Evolutionary conservation across 1,284 basidiomycete genomes (phyloP).

Genomic region (Binderoboletus segoi): DNA sequence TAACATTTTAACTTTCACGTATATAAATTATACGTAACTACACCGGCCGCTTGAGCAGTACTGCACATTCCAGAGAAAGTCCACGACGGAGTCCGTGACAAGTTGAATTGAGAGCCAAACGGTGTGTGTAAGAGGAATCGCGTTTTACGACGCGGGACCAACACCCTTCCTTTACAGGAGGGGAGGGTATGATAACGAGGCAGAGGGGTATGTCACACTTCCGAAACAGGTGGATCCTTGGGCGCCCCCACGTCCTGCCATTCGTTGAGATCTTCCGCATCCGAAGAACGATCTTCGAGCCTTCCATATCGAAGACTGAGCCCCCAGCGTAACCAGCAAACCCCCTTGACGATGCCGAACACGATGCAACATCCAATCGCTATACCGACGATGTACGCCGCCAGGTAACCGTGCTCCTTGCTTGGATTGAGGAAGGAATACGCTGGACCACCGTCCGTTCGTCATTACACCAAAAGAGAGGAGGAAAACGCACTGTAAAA

Average conservation of each 20-base stretch:
- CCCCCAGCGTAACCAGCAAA: slow-evolving; percentile 37
- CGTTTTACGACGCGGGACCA: too few relatives aligned
- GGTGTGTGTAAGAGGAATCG: too few relatives aligned
- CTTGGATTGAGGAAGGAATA: slow-evolving; percentile 51
- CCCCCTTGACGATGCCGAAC: slow-evolving; percentile 45
- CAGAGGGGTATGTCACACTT: not conserved
- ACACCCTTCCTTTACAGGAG: too few relatives aligned
- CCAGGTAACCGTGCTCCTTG: slow-evolving; percentile 38
- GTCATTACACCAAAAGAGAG: not conserved
- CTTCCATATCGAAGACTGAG: slow-evolving; percentile 14
- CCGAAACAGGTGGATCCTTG: slow-evolving; percentile 14
- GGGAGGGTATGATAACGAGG: not conserved
- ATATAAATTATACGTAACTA: not conserved
- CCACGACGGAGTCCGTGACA: too few relatives aligned
- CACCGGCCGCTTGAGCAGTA: too few relatives aligned
- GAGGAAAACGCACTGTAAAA: slow-evolving; percentile 56
- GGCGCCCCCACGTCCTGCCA: slow-evolving; percentile 28
- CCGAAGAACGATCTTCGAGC: slow-evolving; percentile 1
- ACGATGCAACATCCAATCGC: slow-evolving; percentile 46
- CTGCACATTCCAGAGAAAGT: too few relatives aligned
- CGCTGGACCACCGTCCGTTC: slow-evolving; percentile 28
- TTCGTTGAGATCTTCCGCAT: slow-evolving; percentile 23
- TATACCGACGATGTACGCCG: slow-evolving; percentile 59
- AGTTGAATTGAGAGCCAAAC: too few relatives aligned
- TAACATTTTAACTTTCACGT: too few relatives aligned